Evolutionary conservation across 108 stramenopile species (phyloP).

Genomic region (Bacterosira constricta): DNA sequence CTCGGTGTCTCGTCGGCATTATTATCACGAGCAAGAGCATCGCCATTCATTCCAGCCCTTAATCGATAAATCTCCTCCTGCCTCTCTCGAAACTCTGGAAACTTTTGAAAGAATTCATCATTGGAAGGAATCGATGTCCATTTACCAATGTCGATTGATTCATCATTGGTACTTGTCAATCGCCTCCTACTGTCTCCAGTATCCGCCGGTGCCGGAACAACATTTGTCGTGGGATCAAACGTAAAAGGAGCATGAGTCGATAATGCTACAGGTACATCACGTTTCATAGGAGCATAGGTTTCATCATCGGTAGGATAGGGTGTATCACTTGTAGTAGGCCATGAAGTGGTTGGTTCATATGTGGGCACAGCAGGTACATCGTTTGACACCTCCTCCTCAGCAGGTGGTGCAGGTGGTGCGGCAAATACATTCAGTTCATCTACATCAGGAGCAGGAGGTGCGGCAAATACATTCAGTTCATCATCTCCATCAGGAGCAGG

Average conservation of each 20-base stretch:
- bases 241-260: too few species aligned
- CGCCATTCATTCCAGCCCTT: neutral
- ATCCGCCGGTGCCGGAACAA: neutral
- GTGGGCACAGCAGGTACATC: neutral
- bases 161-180: neutral
- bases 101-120: constrained; percentile 34
- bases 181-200: neutral
- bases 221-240: neutral
- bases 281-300: constrained; percentile 10
- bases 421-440: too few species aligned
- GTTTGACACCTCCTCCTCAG: neutral
- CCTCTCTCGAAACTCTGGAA: constrained; percentile 28
- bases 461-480: too few species aligned
- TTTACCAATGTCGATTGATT: neutral
- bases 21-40: neutral
- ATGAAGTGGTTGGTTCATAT: neutral
- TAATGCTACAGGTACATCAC: too few species aligned
- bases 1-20: neutral
- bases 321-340: too few species aligned
- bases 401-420: too few species aligned
- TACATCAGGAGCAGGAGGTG: too few species aligned
- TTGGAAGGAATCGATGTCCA: constrained; percentile 44
- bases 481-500: too few species aligned
- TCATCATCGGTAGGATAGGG: constrained; percentile 21
- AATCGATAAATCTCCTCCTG: constrained; percentile 42